phyloP scores from a whole-genome alignment of 495 filamentous ascomycete genomes.

The Usnea hakonensis region DNA sequence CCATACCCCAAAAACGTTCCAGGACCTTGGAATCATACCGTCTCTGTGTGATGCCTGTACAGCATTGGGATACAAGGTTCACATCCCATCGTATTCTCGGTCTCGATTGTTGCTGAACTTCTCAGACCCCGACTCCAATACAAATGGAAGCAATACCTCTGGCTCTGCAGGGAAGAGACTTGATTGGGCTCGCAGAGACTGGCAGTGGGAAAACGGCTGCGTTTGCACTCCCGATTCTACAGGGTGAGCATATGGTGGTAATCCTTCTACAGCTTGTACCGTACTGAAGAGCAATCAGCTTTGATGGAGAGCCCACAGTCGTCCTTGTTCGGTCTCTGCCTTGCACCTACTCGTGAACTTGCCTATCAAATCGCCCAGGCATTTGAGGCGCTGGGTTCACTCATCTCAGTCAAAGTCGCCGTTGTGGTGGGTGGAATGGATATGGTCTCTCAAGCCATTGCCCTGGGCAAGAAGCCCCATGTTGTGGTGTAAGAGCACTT shows the following conservation, averaged over 20 bases:
- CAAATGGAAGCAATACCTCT: slow-evolving; percentile 71
- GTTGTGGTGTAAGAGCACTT: slow-evolving; percentile 43
- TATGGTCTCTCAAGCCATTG: slow-evolving; percentile 82
- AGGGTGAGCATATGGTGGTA: slow-evolving; percentile 35
- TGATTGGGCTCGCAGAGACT: slow-evolving; percentile 92
- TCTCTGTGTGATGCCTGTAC: slow-evolving; percentile 80
- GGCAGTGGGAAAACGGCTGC: slow-evolving; percentile 91
- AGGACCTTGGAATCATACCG: slow-evolving; percentile 80
- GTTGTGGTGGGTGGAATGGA: slow-evolving; percentile 90
- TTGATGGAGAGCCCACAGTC: slow-evolving; percentile 76
- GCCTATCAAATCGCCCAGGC: slow-evolving; percentile 81
- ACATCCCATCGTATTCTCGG: neutral
- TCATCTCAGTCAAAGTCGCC: slow-evolving; percentile 70
- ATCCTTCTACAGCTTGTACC: neutral
- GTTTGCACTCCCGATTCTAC: slow-evolving; percentile 82
- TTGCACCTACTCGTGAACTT: slow-evolving; percentile 88
- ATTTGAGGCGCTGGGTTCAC: slow-evolving; percentile 74
- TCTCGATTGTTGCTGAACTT: neutral
- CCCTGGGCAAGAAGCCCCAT: slow-evolving; percentile 86
- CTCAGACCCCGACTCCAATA: slow-evolving; percentile 61
- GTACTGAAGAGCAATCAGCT: slow-evolving; percentile 28
- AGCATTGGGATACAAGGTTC: slow-evolving; percentile 63
- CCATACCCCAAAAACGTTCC: slow-evolving; percentile 57
- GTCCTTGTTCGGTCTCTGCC: slow-evolving; percentile 62
- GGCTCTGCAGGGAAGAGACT: slow-evolving; percentile 71